These are phyloP conservation scores for Botrytis sinoallii DNA, from an alignment of 2,329 filamentous ascomycete genomes.

Conservation along the genomic window DNA sequence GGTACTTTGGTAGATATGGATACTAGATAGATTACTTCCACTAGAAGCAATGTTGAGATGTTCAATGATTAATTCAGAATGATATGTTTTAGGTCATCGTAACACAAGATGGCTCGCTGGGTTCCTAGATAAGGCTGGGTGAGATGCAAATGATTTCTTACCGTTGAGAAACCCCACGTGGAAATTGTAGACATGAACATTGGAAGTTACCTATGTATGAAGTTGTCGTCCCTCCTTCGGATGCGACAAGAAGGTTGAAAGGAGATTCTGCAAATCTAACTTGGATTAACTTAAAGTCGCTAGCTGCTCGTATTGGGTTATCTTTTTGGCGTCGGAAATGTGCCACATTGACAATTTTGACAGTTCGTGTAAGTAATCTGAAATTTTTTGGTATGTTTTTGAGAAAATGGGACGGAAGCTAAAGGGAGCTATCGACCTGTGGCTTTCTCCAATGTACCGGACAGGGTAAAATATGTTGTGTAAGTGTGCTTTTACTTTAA, in stretches of 20 bases:
- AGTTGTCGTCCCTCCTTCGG: background rate
- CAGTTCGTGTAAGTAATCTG: background rate
- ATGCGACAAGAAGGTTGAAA: background rate
- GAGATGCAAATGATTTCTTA: background rate
- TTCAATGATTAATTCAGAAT: background rate
- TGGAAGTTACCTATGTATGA: background rate
- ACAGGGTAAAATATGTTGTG: background rate
- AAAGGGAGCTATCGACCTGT: background rate
- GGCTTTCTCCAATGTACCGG: background rate
- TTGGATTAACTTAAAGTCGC: background rate
- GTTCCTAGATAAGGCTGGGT: background rate
- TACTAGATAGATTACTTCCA: background rate
- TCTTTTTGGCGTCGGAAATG: background rate
- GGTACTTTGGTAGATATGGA: background rate
- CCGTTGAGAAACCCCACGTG: conserved; percentile 12
- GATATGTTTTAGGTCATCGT: background rate
- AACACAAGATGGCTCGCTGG: background rate
- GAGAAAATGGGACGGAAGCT: conserved; percentile 5
- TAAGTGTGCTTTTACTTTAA: background rate
- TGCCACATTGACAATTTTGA: conserved; percentile 5
- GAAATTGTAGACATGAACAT: background rate
- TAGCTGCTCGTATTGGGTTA: background rate
- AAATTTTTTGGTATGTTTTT: background rate
- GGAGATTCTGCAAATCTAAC: background rate
- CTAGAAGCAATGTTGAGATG: conserved; percentile 8